phyloP scores from a whole-genome alignment of 2,329 filamentous ascomycete species.

The Fusarium devonianum region DNA sequence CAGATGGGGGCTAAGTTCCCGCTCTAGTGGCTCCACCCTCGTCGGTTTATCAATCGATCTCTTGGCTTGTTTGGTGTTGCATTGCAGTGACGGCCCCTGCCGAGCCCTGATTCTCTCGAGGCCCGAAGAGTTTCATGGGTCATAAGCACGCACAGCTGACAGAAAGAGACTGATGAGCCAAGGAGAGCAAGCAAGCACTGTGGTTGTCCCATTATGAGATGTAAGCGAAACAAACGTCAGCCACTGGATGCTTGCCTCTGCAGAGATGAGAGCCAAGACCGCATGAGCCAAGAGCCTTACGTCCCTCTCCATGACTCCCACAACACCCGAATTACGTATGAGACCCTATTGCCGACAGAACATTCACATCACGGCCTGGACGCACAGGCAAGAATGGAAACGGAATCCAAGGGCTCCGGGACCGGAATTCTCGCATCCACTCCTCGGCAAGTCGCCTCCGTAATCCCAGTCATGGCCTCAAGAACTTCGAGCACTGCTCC shows the following conservation, averaged over 20 bases:
- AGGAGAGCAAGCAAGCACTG: no score
- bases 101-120: no score
- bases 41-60: neutral
- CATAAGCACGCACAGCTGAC: no score
- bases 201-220: no score
- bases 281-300: no score
- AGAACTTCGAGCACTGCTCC: slow-evolving; percentile 30
- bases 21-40: neutral
- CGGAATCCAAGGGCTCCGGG: neutral
- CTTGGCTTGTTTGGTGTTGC: neutral
- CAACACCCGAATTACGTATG: neutral
- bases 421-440: neutral
- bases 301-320: neutral
- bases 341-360: no score
- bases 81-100: no score
- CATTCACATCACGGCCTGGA: neutral
- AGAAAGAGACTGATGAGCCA: no score
- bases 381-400: neutral
- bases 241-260: no score
- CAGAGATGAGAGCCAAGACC: no score
- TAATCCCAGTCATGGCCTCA: slow-evolving; percentile 9
- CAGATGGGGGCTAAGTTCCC: neutral
- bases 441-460: slow-evolving; percentile 3
- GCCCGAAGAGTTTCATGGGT: neutral
- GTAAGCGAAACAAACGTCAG: no score